Percentiles rank a stretch among this genome's conserved stretches.
Evolutionary conservation across 441 rosid genomes (phyloP).

Genomic region (Eruca vesicaria): DNA sequence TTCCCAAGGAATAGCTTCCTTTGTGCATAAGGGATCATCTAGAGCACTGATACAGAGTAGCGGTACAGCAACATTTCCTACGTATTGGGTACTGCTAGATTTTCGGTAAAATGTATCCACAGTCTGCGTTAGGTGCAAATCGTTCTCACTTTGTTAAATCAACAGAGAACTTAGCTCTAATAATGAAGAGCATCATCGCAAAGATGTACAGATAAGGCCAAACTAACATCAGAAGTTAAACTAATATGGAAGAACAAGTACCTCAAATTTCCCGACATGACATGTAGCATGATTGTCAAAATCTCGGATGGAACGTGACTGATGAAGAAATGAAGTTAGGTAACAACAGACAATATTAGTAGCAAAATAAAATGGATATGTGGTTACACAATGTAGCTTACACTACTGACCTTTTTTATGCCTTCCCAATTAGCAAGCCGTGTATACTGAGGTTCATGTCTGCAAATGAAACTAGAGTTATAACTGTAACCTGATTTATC

Average conservation of each 20-base stretch:
- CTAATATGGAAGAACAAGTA: slow-evolving; percentile 26
- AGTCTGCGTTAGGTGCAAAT: slow-evolving; percentile 50
- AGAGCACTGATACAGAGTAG: slow-evolving; percentile 82
- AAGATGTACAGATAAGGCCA: background rate
- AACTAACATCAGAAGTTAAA: background rate
- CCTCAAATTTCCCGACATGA: slow-evolving; percentile 83
- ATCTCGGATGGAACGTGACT: slow-evolving; percentile 90
- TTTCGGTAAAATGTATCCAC: slow-evolving; percentile 82
- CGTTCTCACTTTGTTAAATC: slow-evolving; percentile 7
- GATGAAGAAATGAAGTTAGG: slow-evolving; percentile 25
- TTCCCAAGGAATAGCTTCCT: slow-evolving; percentile 96
- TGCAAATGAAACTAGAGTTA: slow-evolving; percentile 42
- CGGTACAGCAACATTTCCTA: slow-evolving; percentile 67
- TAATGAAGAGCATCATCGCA: background rate
- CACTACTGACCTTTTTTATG: slow-evolving; percentile 60
- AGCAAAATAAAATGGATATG: background rate
- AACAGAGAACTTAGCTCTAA: background rate
- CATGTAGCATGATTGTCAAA: slow-evolving; percentile 81
- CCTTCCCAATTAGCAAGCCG: slow-evolving; percentile 96
- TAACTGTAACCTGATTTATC: slow-evolving; percentile 15
- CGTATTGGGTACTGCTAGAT: slow-evolving; percentile 66
- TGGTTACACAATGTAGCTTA: slow-evolving; percentile 13
- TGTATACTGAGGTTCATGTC: slow-evolving; percentile 74
- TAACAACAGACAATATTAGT: slow-evolving; percentile 13
- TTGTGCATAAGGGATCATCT: slow-evolving; percentile 88